Evolutionary conservation across 129 eudicot genomes (phyloP), one percentile per base, ranked within the genome.

Genomic region (Chrysanthemum makinoi): DNA sequence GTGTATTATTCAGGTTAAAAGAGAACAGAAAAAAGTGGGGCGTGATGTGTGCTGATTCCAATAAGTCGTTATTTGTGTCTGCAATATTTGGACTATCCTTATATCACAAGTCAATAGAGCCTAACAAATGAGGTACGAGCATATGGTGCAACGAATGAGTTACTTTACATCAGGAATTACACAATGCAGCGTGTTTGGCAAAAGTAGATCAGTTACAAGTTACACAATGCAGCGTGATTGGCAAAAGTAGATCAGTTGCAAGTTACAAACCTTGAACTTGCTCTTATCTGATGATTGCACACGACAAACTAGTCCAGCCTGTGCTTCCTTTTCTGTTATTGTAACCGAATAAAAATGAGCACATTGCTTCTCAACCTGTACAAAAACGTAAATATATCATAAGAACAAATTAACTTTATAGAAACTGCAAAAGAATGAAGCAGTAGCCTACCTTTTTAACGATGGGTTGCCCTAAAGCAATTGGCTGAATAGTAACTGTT

Each of bases 291-390:
- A 33, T 79, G 99, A 94, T 68, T 87, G 83, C 15, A 87, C 99
- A 77, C 96, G 85, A 73, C 99, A 94, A 68, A 94, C 97, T 71
- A 94, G 20, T 59, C 99, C 99, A 62, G 83, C 82, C 53, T 74
- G 79, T 64, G 96, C 97, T 74, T 90, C 96, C 68, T 82, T 75
- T 80, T 94, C 99, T 62, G 94, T 84, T 84, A 94, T 69, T 66
- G 81, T 82, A 71, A 94, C 99, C 72, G 93, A 87, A 80, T 90
- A 94, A 77, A 87, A 94, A 79, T 94, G 97, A 72, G 99, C 99
- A 61, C 85, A 70, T 68, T 94, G 99, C 81, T 94, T 94, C 65
- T 94, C 99, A 61, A 94, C 99, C 97, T 94, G 85, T 77, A 69
- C 51, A 66, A 48, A 66, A 48, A 62, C 9, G 55, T 49, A 60